Evolutionary conservation across 805 yeast genomes (phyloP), one percentile per base, ranked within the genome.

Genomic region (Teunomyces pallodes): DNA sequence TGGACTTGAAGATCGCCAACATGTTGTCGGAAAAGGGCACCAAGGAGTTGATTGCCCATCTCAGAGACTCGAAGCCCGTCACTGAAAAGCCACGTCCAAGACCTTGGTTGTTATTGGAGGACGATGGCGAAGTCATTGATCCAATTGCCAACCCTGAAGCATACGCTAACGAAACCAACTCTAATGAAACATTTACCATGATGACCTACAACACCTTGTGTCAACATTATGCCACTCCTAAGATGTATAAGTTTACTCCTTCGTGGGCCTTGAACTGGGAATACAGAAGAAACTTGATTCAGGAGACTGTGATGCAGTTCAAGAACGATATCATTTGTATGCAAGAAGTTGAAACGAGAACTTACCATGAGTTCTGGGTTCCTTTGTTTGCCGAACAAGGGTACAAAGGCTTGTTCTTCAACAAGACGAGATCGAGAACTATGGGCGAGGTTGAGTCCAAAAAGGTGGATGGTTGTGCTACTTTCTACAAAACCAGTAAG

Each of bases 381-480:
- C 96, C 95, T 13, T 60, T 82, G 29, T 75, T 94, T 80, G 75
- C 75, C 20, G 78, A 81, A 47, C 72, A 80, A 42, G 96, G 96
- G 6, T 94, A 92, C 69, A 79, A 81, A 55, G 91, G 96, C 32
- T 67, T 82, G 24, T 91, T 90, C 71, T 88, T 84, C 68, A 87
- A 86, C 46, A 94, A 94, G 69, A 87, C 96, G 24, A 80, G 99
- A 63, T 91, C 97, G 1, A 87, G 88, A 69, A 90, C 97, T 9
- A 88, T 90, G 96, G 70, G 76, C 52, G 86, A 83, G 51, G 74
- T 71, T 50, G 96, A 89, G 56, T 84, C 95, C 24, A 86, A 85
- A 66, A 87, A 87, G 60, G 99, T 94, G 42, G 99, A 94, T 66
- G 99, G 99, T 9, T 94, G 99, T 77, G 97, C 97, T n/a, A 83